A percentile compares a stretch with the other conserved stretches of the same genome.
Conservation (phyloP, 345 rosid species). For the Arabis hirsuta region DNA sequence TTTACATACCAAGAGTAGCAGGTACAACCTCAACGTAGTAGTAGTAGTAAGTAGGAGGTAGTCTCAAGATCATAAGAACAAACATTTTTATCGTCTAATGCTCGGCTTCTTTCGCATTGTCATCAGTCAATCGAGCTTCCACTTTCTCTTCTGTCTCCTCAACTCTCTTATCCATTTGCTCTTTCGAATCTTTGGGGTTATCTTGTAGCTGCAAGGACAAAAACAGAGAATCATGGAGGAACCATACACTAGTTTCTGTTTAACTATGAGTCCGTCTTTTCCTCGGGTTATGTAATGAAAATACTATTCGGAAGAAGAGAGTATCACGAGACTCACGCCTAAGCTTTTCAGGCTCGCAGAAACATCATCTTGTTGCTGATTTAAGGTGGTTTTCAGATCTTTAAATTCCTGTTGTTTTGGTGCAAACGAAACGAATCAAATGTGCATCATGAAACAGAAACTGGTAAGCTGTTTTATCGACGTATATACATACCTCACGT, state of each 20-base stretch:
- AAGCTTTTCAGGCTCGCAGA: constrained; percentile 64
- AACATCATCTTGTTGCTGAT: constrained; percentile 87
- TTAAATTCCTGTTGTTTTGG: constrained; percentile 61
- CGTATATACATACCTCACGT: constrained; percentile 38
- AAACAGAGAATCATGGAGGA: constrained; percentile 8
- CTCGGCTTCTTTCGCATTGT: constrained; percentile 38
- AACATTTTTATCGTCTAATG: constrained; percentile 33
- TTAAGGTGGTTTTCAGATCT: constrained; percentile 71
- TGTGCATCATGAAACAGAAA: constrained; percentile 14
- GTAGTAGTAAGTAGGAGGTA: constrained; percentile 11
- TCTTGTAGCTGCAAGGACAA: constrained; percentile 60
- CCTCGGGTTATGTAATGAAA: background rate
- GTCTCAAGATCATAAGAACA: constrained; percentile 20
- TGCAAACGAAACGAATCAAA: background rate
- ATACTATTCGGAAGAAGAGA: constrained; percentile 9
- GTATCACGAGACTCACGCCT: constrained; percentile 52
- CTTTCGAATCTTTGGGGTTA: constrained; percentile 50
- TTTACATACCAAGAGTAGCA: constrained; percentile 26
- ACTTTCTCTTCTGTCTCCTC: constrained; percentile 46
- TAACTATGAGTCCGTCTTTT: background rate
- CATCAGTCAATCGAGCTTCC: constrained; percentile 33
- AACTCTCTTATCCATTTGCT: constrained; percentile 38
- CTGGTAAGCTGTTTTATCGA: background rate
- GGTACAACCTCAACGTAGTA: constrained; percentile 30
- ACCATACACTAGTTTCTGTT: too few species aligned